Base-by-base conservation (phyloP, 1,284 basidiomycete species). In the Meripilus lineatus region DNA sequence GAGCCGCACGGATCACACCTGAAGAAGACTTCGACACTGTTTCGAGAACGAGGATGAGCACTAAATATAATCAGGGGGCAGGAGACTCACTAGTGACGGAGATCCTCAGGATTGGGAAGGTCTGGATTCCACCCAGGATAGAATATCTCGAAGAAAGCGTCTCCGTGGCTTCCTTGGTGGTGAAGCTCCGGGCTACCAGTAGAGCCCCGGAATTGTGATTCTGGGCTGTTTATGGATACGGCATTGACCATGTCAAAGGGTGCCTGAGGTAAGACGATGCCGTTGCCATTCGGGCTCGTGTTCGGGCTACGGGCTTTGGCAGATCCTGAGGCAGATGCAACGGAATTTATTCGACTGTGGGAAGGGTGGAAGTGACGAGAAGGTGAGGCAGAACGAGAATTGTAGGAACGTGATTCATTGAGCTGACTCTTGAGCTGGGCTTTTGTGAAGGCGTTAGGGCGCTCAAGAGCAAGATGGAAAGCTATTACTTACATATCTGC, bases 101-200 rank as follows among this genome's bases (percentile, higher is more conserved):
- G 69, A 13, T 77, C 71, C 20, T 74, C 64, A 33, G 82, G 86
- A 53, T 85, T 80, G 32, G 87, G 87, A 13, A 90, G 69, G 54
- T 90, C 85, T 35, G 84, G 75, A 64, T 89, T 85, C 88, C 88
- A 90, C 4, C 87, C 88, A 17, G 77, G 72, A n/a, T n/a, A n/a
- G n/a, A n/a, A n/a, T n/a, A n/a, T n/a, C n/a, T n/a, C n/a, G 55
- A 81, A 77, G 17, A 89, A 67, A 38, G 89, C 62, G 38, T 82
- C 77, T 64, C 80, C 70, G 14, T 74, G 68, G 50, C 82, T 55
- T 18, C 46, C 45, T 10, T 50, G 26, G 21, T 58, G 56, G 6
- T 49, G 62, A 30, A 73, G 40, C 44, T 81, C 75, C 18, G 80
- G 75, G 54, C 75, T 80, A 23, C 64, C 61, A 46, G 69, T 77